These are phyloP conservation scores for Melaleuca quinquenervia DNA, from an alignment of 345 rosid species.

Conservation along the genomic window DNA sequence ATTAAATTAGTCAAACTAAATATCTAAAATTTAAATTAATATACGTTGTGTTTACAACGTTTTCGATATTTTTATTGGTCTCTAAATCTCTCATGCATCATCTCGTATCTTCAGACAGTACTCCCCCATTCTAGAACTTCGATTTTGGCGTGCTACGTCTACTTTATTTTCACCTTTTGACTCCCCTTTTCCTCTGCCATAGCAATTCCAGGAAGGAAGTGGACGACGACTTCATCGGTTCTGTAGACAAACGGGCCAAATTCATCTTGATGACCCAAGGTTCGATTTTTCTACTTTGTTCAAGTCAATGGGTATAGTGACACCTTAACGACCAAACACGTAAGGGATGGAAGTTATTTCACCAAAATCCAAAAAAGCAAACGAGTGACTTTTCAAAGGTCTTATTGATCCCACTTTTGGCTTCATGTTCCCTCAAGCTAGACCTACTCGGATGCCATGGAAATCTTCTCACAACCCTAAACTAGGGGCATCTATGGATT, in stretches of 20 bases:
- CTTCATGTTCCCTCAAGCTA: not conserved
- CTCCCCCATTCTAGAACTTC: not conserved
- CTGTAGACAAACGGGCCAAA: not conserved
- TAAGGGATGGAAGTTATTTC: not conserved
- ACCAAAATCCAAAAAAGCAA: not conserved
- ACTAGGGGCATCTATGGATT: no score
- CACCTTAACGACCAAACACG: not conserved
- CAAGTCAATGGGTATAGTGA: not conserved
- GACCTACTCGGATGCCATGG: not conserved
- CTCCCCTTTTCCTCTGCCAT: not conserved
- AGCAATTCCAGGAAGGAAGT: not conserved
- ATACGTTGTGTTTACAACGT: rapidly evolving
- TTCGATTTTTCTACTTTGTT: not conserved
- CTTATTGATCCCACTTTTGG: not conserved
- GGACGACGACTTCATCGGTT: not conserved
- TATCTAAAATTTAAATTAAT: no score
- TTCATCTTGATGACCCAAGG: not conserved
- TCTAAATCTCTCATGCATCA: not conserved
- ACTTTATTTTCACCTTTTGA: not conserved
- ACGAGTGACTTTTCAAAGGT: not conserved
- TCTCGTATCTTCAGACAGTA: not conserved
- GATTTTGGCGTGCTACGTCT: not conserved
- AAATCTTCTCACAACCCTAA: not conserved
- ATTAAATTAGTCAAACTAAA: no score
- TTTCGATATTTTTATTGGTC: not conserved